Evolutionary conservation across 495 filamentous ascomycete genomes (phyloP).

Genomic region (Beverwykella pulmonaria): DNA sequence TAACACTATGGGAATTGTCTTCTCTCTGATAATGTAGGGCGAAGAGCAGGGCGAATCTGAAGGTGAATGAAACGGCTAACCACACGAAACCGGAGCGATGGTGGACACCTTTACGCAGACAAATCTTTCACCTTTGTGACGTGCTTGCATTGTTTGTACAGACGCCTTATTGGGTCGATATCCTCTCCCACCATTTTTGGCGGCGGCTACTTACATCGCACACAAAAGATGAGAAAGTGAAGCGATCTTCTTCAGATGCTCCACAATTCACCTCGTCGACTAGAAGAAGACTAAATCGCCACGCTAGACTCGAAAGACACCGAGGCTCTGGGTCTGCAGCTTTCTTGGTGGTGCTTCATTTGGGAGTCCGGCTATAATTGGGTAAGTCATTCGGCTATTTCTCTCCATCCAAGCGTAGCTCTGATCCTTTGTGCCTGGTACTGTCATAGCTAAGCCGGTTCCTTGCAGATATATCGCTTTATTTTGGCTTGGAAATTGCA

Average conservation of each 20-base stretch:
- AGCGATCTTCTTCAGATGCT: no score
- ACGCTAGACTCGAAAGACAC: not conserved
- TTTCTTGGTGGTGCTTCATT: not conserved
- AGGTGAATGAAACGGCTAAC: no score
- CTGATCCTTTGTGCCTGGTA: not conserved
- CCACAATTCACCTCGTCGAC: not conserved
- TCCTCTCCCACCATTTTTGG: no score
- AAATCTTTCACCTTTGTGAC: no score
- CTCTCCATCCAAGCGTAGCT: not conserved
- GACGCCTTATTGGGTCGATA: no score
- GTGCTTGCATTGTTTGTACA: no score
- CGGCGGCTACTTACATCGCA: no score
- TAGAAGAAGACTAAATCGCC: not conserved
- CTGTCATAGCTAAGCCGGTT: constrained; percentile 6
- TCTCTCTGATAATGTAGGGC: no score
- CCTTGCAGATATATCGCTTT: constrained; percentile 2
- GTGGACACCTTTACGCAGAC: no score
- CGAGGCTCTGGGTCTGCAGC: not conserved
- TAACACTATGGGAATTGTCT: not conserved
- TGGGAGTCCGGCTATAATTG: not conserved
- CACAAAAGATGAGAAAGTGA: no score
- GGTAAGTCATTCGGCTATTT: not conserved
- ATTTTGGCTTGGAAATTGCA: not conserved
- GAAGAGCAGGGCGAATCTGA: no score
- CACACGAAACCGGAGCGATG: no score